phyloP scores from a whole-genome alignment of 1,284 basidiomycete genomes.

The Malassezia caprae region DNA sequence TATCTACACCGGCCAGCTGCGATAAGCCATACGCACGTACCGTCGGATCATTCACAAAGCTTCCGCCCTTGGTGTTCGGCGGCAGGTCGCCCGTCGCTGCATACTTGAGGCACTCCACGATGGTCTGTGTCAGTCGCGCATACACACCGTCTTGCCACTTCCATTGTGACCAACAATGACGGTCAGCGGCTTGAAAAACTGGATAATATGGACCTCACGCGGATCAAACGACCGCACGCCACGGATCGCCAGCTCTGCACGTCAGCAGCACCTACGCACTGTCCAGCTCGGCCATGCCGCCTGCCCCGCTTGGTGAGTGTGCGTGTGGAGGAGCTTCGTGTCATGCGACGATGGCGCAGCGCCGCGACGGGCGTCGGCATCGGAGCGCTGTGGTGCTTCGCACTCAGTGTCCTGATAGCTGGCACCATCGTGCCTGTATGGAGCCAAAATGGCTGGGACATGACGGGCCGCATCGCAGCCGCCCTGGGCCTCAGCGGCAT shows the following conservation, averaged over 20 bases:
- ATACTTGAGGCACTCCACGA: constrained; percentile 99
- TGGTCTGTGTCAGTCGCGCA: constrained; percentile 54
- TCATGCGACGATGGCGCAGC: constrained; percentile 1
- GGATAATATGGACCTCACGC: constrained; percentile 84
- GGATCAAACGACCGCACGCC: constrained; percentile 55
- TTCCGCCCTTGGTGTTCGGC: constrained; percentile 92
- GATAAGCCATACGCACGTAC: background rate
- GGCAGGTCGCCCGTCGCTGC: constrained; percentile 96
- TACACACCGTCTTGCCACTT: constrained; percentile 74
- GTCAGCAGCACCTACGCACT: constrained; percentile 17
- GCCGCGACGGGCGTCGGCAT: background rate
- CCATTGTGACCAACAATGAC: constrained; percentile 99
- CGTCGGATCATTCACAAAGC: constrained; percentile 85
- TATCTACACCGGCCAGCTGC: constrained; percentile 89
- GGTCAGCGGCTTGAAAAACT: constrained; percentile 94
- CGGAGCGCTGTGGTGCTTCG: background rate
- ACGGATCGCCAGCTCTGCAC: constrained; percentile 44
- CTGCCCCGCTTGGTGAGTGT: background rate
- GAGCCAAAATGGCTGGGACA: background rate
- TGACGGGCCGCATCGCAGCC: background rate
- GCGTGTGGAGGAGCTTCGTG: background rate
- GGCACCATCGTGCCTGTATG: constrained; percentile 4
- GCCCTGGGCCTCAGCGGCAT: background rate
- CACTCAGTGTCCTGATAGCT: background rate
- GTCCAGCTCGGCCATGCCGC: constrained; percentile 39